phyloP scores from a whole-genome alignment of 176 grass and related monocot species.

The Cocos nucifera region DNA sequence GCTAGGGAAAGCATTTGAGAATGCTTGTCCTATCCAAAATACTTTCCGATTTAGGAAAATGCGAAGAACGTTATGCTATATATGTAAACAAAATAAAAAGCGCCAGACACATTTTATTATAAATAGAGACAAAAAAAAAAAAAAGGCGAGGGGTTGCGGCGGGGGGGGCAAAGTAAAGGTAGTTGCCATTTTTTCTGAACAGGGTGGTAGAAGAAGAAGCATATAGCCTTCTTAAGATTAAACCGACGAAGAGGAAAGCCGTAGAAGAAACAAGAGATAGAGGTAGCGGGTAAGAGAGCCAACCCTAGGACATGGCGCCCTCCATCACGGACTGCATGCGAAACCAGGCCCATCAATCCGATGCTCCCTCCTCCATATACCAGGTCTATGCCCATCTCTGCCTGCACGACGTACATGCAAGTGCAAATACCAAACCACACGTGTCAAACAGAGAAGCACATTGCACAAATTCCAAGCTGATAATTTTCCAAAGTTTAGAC shows the following conservation, averaged over 20 bases:
- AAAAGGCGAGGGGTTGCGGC: too few species aligned
- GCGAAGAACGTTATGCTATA: too few species aligned
- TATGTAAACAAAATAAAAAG: too few species aligned
- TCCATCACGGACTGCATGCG: constrained; percentile 94
- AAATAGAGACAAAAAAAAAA: too few species aligned
- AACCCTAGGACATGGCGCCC: constrained; percentile 97
- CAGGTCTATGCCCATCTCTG: constrained; percentile 89
- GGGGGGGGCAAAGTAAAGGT: constrained; percentile 24
- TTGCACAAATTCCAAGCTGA: neutral
- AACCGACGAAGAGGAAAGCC: constrained; percentile 15
- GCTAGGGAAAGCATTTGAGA: too few species aligned
- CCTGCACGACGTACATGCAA: constrained; percentile 36
- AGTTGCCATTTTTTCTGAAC: constrained; percentile 33
- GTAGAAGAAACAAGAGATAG: constrained; percentile 9
- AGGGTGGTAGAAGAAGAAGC: constrained; percentile 19
- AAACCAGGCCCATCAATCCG: constrained; percentile 91
- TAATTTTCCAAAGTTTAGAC: neutral
- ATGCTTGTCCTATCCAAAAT: too few species aligned
- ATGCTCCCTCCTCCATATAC: constrained; percentile 96
- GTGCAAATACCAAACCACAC: neutral
- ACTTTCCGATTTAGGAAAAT: too few species aligned
- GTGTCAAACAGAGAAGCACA: neutral
- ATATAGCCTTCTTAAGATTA: constrained; percentile 28
- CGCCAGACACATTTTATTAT: too few species aligned
- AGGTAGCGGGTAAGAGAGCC: constrained; percentile 10